Conservation (phyloP, 2,329 filamentous ascomycete species). For the Davidsoniella neocaledoniae region DNA sequence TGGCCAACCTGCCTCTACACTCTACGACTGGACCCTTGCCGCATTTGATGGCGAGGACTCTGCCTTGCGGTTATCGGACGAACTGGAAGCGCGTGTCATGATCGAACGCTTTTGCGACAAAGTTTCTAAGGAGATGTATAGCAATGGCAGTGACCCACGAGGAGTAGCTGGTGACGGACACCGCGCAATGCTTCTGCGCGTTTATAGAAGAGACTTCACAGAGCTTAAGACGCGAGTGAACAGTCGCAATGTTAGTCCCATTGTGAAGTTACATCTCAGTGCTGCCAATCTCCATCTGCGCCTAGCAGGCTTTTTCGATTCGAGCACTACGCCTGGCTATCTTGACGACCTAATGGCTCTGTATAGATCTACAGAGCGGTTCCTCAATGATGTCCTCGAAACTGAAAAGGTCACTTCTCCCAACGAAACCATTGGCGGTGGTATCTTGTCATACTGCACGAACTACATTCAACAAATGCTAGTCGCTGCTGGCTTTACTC, state of each 20-base stretch:
- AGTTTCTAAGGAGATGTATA: slow-evolving; percentile 64
- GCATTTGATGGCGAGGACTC: slow-evolving; percentile 28
- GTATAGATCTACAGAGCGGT: slow-evolving; percentile 54
- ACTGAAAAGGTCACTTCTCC: slow-evolving; percentile 32
- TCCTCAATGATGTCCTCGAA: slow-evolving; percentile 48
- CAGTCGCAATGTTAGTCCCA: slow-evolving; percentile 39
- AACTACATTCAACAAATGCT: slow-evolving; percentile 78
- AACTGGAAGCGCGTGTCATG: slow-evolving; percentile 50
- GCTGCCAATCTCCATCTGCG: slow-evolving; percentile 61
- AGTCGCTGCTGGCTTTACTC: slow-evolving; percentile 60
- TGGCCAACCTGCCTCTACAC: slow-evolving; percentile 61
- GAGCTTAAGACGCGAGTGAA: slow-evolving; percentile 45
- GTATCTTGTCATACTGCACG: slow-evolving; percentile 47
- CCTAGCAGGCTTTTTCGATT: slow-evolving; percentile 67
- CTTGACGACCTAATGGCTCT: slow-evolving; percentile 59
- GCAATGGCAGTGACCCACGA: slow-evolving; percentile 55
- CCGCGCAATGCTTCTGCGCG: slow-evolving; percentile 47
- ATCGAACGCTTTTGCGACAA: slow-evolving; percentile 64
- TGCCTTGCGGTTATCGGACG: slow-evolving; percentile 39
- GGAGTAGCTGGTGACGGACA: slow-evolving; percentile 52
- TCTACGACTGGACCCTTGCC: slow-evolving; percentile 59
- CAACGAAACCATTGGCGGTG: slow-evolving; percentile 29
- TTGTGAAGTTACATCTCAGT: slow-evolving; percentile 49
- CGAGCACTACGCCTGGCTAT: slow-evolving; percentile 53
- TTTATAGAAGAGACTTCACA: slow-evolving; percentile 47